Base-by-base conservation (phyloP, 1,139 yeast genomes). In the Hemisphaericaspora subhashii region DNA sequence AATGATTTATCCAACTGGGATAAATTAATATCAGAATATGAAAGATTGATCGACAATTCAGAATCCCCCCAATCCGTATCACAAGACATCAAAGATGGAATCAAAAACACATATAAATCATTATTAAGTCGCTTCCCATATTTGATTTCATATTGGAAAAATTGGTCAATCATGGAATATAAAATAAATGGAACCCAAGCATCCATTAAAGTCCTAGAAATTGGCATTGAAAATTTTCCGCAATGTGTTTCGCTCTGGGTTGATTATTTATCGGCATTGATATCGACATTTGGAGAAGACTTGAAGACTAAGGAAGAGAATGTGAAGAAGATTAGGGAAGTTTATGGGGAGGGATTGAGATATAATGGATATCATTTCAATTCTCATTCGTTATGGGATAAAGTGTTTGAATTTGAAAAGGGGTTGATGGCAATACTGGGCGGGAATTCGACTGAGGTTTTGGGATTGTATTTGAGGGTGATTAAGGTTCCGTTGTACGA, bases 341-440 rank as follows among this genome's bases (percentile, higher is more conserved):
- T 47, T 46, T 79, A 78, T 45, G 48, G 57, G 15, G 53, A 55
- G 2, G 83, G 79, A 0, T 50, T 68, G 8, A 41, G 46, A 25
- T 25, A 46, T 14, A 68, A 79, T 35, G 89, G 87, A 0, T 53
- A 63, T 33, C 79, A 83, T 39, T 84, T 82, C 58, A 61, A 77
- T 41, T 71, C 86, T 1, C 83, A 81, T 52, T 65, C 75, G 0
- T 55, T 83, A 25, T 85, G 92, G 92, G 87, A 84, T 55, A 67
- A 71, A 43, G 74, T 72, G 39, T 58, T 84, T 23, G 77, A 68
- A 16, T 79, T 74, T 62, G 78, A 74, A 43, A 51, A 60, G 3
- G 46, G 52, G 13, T 36, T 51, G 3, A 18, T 12, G 30, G 11
- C 16, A 17, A 12, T 16, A 7, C 20, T 5, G n/a, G 53, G 55